Evolutionary conservation across 257 asterid genomes (phyloP).

Genomic region (Primulina eburnea): DNA sequence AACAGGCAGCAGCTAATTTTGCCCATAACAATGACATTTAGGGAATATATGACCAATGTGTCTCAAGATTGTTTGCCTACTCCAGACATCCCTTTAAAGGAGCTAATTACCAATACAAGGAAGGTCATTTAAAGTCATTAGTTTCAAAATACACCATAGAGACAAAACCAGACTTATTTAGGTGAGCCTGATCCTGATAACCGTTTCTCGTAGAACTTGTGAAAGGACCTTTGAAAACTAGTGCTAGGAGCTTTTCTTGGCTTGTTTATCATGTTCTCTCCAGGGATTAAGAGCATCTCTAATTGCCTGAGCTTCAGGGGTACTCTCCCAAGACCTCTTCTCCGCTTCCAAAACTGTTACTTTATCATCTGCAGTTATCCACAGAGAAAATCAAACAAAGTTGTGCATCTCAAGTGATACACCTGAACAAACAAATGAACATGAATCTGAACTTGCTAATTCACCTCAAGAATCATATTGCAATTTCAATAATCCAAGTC

Average conservation of each 20-base stretch:
- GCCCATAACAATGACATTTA: not conserved
- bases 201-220: not conserved
- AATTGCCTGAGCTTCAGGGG: conserved; percentile 78
- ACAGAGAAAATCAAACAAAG: conserved; percentile 20
- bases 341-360: conserved; percentile 84
- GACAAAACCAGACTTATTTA: not conserved
- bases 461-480: conserved; percentile 20
- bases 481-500: not conserved
- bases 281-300: conserved; percentile 27
- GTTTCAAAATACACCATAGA: not conserved
- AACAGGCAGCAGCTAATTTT: not conserved
- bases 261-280: not conserved
- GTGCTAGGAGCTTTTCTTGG: not conserved
- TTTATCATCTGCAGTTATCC: conserved; percentile 67
- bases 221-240: too few species aligned
- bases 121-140: not conserved
- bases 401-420: conserved; percentile 5
- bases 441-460: not conserved
- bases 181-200: not conserved
- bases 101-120: not conserved
- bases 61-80: not conserved
- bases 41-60: not conserved
- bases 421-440: not conserved
- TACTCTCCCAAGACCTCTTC: conserved; percentile 76
- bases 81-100: not conserved